These are phyloP conservation scores for Litchi chinensis DNA, from an alignment of 345 rosid genomes.

Conservation along the genomic window DNA sequence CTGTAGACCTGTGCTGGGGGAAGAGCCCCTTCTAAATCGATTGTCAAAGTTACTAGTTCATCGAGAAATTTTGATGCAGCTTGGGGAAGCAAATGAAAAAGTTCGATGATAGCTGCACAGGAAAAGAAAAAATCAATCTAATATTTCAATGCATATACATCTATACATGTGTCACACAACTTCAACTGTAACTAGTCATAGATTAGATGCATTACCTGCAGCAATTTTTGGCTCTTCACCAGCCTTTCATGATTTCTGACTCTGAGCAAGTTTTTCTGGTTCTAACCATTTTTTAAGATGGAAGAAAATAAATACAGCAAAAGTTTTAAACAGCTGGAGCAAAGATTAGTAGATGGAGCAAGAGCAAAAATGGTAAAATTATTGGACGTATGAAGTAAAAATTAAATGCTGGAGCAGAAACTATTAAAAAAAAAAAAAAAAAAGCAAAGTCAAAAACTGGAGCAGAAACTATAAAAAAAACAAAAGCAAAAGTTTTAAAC, in stretches of 20 bases:
- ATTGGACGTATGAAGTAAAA: too few relatives aligned
- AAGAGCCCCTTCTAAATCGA: conserved; percentile 94
- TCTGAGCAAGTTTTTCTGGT: conserved; percentile 96
- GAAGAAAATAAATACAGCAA: too few relatives aligned
- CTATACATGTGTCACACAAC: conserved; percentile 8
- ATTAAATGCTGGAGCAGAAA: too few relatives aligned
- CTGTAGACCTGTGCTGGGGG: conserved; percentile 87
- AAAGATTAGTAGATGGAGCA: too few relatives aligned
- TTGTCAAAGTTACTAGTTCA: conserved; percentile 90
- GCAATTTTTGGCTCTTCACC: conserved; percentile 99
- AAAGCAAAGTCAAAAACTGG: too few relatives aligned
- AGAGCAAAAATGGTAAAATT: too few relatives aligned
- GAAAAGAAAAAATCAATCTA: conserved; percentile 24
- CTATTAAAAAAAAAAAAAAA: too few relatives aligned
- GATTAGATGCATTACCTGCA: conserved; percentile 58
- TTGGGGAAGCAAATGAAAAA: conserved; percentile 94
- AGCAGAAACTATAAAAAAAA: too few relatives aligned
- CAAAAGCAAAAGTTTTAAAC: too few relatives aligned
- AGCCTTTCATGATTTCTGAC: conserved; percentile 92
- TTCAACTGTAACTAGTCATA: conserved; percentile 1
- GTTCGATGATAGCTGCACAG: conserved; percentile 94
- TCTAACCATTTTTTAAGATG: conserved; percentile 99
- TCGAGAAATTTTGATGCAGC: conserved; percentile 97
- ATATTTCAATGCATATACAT: conserved; percentile 12
- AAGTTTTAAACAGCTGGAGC: too few relatives aligned